Evolutionary conservation across 83 land plant species (phyloP).

Genomic region (Larix sibirica): DNA sequence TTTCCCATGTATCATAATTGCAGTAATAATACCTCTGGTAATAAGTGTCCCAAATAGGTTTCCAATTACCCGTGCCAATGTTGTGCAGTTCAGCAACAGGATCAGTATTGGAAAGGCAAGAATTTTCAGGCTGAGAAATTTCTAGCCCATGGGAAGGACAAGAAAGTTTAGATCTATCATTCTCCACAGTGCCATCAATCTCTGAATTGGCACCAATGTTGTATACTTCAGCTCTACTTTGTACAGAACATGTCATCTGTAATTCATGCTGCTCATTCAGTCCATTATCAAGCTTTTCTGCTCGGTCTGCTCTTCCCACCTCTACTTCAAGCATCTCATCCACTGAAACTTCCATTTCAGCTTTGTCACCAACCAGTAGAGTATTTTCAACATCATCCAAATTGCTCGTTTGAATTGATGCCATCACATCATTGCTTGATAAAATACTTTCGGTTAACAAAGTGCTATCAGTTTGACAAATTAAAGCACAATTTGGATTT

Average conservation of each 20-base stretch:
- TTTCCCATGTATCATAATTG: conserved; percentile 39
- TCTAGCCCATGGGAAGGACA: neutral
- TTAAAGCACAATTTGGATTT: neutral
- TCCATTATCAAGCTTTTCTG: neutral
- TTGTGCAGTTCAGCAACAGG: neutral
- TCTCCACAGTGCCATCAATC: neutral
- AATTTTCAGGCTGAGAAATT: conserved; percentile 1
- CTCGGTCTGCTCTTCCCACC: neutral
- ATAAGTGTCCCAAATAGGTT: conserved; percentile 48
- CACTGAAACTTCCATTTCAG: neutral
- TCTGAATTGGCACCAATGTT: conserved; percentile 5
- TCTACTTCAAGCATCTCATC: neutral
- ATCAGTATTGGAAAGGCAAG: neutral
- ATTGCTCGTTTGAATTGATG: neutral
- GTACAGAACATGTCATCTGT: neutral
- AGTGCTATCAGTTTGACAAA: neutral
- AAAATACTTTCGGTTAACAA: neutral
- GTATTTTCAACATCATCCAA: neutral
- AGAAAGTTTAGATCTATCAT: neutral
- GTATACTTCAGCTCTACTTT: neutral
- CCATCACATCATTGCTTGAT: neutral
- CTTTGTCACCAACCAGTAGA: neutral
- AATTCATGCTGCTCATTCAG: conserved; percentile 1
- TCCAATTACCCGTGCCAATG: conserved; percentile 37
- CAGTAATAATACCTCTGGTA: conserved; percentile 56